A percentile compares a stretch with the other conserved stretches of the same genome.
These are phyloP conservation scores for Actinomortierella ambigua DNA, from an alignment of 371 early-diverging fungal genomes.

Conservation along the genomic window DNA sequence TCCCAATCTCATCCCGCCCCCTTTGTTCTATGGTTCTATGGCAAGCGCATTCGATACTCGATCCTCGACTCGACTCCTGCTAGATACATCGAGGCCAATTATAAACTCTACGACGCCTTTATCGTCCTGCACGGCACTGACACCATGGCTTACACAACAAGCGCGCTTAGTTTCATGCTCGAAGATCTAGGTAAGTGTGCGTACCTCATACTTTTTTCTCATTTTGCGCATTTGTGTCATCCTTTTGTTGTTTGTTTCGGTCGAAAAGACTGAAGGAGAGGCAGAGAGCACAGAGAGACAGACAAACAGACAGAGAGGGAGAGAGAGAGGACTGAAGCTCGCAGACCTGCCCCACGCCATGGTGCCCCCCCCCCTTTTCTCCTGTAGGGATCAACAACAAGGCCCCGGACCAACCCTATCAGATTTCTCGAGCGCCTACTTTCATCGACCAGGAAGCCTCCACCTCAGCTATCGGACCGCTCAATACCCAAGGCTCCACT, in stretches of 20 bases:
- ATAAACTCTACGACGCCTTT: slow-evolving; percentile 94
- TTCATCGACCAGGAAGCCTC: too few relatives aligned
- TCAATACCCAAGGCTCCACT: too few relatives aligned
- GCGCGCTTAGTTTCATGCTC: slow-evolving; percentile 95
- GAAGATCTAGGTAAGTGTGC: slow-evolving; percentile 82
- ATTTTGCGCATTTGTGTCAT: not conserved
- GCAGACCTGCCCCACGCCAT: too few relatives aligned
- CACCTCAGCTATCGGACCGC: too few relatives aligned
- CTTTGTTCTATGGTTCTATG: slow-evolving; percentile 88
- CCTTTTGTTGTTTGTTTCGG: not conserved
- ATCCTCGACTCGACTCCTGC: slow-evolving; percentile 92
- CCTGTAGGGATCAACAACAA: too few relatives aligned
- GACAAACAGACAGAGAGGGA: too few relatives aligned
- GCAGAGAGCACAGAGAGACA: too few relatives aligned
- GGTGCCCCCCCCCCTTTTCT: too few relatives aligned
- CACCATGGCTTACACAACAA: slow-evolving; percentile 94
- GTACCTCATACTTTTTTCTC: not conserved
- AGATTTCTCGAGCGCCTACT: too few relatives aligned
- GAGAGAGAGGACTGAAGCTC: too few relatives aligned
- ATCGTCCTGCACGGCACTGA: slow-evolving; percentile 95
- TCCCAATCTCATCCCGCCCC: slow-evolving; percentile 94
- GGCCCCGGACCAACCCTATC: too few relatives aligned
- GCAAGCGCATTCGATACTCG: slow-evolving; percentile 89
- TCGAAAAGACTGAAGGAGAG: too few relatives aligned
- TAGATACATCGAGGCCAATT: slow-evolving; percentile 93